Base-by-base conservation (phyloP, 1,284 basidiomycete genomes). In the Athelia sp. region DNA sequence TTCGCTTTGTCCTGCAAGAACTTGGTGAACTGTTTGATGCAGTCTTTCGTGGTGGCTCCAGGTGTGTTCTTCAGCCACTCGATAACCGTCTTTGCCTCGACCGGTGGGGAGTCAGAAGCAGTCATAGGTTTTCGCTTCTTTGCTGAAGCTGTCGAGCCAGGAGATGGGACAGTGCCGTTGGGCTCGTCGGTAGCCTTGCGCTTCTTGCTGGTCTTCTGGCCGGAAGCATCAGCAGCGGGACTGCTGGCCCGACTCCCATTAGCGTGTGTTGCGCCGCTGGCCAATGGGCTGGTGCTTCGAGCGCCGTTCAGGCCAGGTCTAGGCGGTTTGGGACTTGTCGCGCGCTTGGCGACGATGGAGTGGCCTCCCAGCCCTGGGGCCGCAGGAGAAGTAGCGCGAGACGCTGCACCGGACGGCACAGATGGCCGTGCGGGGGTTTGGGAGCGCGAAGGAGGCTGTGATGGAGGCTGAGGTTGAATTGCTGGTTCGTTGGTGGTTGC, bases 281-380 rank as follows among this genome's bases (percentile, higher is more conserved):
- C 75, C 6, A 81, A 65, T 17, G 83, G 84, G 56, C 81, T 85
- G 49, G 69, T 74, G 19, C 74, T 77, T 50, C 82, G 73, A 11
- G 68, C 54, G 46, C 65, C 70, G 48, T 61, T 65, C 17, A 72
- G 53, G 57, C 79, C 84, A 4, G 71, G 69, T 61, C 84, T 86
- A 2, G 77, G 77, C 29, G 67, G 71, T 57, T 87, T 86, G 8
- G 87, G 87, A 52, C 86, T 88, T 3, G 87, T 90, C 1, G 89
- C 89, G 11, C 89, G 82, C 64, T 86, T 87, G 11, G 90, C 90
- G n/a, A 91, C 78, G 34, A 90, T 61, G 1, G 83, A 84, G 67
- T 88, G 84, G 1, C 86, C 82, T 47, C 84, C 77, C 55, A 83
- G 71, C 40, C 72, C 67, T 19, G 76, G 71, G 3, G 74, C 70